A percentile compares a stretch with the other conserved stretches of the same genome.
Conservation (phyloP, 352 stramenopile species). For the Phytophthora foliorum region DNA sequence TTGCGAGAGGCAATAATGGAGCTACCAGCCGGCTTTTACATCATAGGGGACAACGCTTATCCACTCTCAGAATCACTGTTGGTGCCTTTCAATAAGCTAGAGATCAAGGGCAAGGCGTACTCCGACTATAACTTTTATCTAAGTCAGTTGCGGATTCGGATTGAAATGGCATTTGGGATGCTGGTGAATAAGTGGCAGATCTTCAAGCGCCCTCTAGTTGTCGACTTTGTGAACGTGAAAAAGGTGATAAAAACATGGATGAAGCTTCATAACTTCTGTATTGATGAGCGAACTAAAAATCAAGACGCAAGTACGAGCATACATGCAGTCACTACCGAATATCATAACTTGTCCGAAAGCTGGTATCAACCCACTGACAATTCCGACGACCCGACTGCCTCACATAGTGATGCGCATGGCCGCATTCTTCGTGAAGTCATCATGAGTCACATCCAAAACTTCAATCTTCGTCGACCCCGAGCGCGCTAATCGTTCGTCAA, state of each 20-base stretch:
- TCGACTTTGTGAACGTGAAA: slow-evolving; percentile 6
- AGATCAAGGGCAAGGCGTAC: slow-evolving; percentile 5
- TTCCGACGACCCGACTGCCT: too few relatives aligned
- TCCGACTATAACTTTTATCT: slow-evolving; percentile 50
- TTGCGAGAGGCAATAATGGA: slow-evolving; percentile 14
- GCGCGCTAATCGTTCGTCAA: neutral
- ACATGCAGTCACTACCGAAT: neutral
- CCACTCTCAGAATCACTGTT: slow-evolving; percentile 12
- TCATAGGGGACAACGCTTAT: slow-evolving; percentile 14
- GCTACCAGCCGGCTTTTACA: slow-evolving; percentile 12
- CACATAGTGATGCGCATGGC: too few relatives aligned
- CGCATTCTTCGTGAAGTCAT: too few relatives aligned
- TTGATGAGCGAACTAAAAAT: neutral
- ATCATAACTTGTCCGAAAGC: too few relatives aligned
- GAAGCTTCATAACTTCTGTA: slow-evolving; percentile 24
- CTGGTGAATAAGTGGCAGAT: slow-evolving; percentile 43
- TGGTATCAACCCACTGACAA: too few relatives aligned
- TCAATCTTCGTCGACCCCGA: neutral
- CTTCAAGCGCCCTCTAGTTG: slow-evolving; percentile 12
- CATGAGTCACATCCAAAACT: slow-evolving; percentile 15
- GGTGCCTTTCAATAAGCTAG: slow-evolving; percentile 15
- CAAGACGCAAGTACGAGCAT: neutral
- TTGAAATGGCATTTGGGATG: slow-evolving; percentile 54
- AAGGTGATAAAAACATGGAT: slow-evolving; percentile 22
- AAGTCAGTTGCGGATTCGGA: slow-evolving; percentile 48